Evolutionary conservation across 768 basidiomycete genomes (phyloP).

Genomic region (Paxillus involutus): DNA sequence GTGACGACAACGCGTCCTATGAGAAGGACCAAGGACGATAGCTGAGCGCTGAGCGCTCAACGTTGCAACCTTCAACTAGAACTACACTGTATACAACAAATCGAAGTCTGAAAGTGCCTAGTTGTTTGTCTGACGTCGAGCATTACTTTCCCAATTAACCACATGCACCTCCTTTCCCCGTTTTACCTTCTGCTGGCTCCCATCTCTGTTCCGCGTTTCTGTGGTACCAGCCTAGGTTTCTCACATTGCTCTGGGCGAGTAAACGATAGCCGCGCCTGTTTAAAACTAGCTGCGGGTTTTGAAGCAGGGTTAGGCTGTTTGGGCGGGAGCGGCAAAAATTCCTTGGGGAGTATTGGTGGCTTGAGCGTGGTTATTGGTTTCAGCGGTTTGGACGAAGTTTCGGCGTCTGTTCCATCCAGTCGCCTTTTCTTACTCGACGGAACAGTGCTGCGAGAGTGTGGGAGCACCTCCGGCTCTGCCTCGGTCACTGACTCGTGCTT

Average conservation of each 20-base stretch:
- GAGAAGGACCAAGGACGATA: no score
- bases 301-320: not conserved
- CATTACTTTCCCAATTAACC: no score
- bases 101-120: no score
- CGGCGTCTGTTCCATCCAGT: not conserved
- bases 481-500: not conserved
- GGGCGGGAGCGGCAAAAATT: conserved; percentile 9
- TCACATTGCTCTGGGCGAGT: not conserved
- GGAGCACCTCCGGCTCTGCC: not conserved
- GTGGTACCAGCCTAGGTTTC: no score
- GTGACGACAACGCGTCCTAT: not conserved
- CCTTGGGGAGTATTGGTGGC: conserved; percentile 29
- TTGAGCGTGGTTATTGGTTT: conserved; percentile 31
- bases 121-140: no score
- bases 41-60: no score
- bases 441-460: conserved; percentile 11
- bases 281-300: conserved; percentile 10
- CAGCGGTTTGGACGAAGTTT: conserved; percentile 12
- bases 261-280: conserved; percentile 23
- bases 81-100: no score
- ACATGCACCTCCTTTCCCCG: no score
- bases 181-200: no score
- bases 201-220: not conserved
- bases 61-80: no score
- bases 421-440: not conserved